Evolutionary conservation across 2,329 filamentous ascomycete genomes (phyloP).

Genomic region (Pyricularia sp.): DNA sequence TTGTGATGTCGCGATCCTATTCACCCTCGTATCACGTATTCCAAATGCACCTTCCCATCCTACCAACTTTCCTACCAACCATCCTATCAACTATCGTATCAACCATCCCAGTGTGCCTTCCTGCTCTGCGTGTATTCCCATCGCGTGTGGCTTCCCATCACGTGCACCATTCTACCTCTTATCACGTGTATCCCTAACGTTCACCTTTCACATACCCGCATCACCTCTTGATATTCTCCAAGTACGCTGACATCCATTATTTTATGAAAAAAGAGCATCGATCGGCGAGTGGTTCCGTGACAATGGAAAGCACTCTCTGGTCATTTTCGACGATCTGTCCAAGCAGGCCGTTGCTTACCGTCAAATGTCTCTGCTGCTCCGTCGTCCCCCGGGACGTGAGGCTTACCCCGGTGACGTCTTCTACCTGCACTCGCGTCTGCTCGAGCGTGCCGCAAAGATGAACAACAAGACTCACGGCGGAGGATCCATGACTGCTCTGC

Average conservation of each 20-base stretch:
- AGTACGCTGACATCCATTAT: neutral
- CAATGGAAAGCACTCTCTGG: conserved; percentile 76
- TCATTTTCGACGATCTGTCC: conserved; percentile 91
- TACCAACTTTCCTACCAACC: no score
- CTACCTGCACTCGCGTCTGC: conserved; percentile 98
- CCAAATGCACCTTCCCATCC: no score
- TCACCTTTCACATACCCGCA: no score
- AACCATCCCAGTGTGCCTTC: no score
- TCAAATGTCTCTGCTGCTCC: conserved; percentile 97
- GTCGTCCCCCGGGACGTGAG: conserved; percentile 97
- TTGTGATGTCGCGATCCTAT: no score
- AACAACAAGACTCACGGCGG: conserved; percentile 78
- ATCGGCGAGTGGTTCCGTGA: conserved; percentile 64
- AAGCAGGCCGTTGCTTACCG: conserved; percentile 98
- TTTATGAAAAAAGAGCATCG: neutral
- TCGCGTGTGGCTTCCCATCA: no score
- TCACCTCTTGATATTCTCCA: neutral
- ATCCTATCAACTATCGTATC: no score
- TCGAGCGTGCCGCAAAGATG: conserved; percentile 99
- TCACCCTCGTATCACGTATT: no score
- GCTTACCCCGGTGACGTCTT: conserved; percentile 98
- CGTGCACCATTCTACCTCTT: no score
- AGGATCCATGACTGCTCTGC: conserved; percentile 94
- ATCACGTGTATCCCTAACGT: no score
- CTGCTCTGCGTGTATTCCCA: no score